Evolutionary conservation across 2,329 filamentous ascomycete genomes (phyloP).

Genomic region (Neurospora sp.): DNA sequence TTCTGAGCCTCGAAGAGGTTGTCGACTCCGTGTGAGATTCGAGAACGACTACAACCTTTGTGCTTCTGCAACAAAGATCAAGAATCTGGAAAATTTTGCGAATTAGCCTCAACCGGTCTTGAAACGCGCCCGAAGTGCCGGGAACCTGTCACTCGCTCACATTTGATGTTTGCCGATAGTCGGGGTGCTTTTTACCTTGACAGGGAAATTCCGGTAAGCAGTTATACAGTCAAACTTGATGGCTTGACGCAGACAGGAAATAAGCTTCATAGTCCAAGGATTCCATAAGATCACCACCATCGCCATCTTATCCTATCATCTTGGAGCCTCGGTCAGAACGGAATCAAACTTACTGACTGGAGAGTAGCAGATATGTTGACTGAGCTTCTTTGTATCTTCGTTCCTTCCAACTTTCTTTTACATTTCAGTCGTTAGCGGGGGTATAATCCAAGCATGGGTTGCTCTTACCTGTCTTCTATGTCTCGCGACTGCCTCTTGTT

Average conservation of each 20-base stretch:
- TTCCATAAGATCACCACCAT: not conserved
- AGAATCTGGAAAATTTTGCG: not conserved
- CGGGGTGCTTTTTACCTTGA: not conserved
- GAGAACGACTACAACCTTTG: not conserved
- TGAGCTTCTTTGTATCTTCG: not conserved
- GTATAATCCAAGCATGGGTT: not conserved
- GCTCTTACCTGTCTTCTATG: not conserved
- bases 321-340: not conserved
- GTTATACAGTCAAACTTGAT: not conserved
- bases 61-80: not conserved
- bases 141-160: not conserved
- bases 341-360: not conserved
- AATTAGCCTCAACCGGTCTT: not conserved
- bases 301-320: not conserved
- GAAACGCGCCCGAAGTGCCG: not conserved
- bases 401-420: not conserved
- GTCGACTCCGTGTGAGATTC: not conserved
- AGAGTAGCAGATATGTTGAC: not conserved
- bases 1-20: not conserved
- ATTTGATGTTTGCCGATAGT: not conserved
- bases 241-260: not conserved
- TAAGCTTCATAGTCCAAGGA: not conserved
- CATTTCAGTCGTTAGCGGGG: not conserved
- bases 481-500: not conserved
- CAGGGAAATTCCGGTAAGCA: not conserved